Conservation (phyloP, 78 protist genomes). For the Dictyostelium citrinum region DNA sequence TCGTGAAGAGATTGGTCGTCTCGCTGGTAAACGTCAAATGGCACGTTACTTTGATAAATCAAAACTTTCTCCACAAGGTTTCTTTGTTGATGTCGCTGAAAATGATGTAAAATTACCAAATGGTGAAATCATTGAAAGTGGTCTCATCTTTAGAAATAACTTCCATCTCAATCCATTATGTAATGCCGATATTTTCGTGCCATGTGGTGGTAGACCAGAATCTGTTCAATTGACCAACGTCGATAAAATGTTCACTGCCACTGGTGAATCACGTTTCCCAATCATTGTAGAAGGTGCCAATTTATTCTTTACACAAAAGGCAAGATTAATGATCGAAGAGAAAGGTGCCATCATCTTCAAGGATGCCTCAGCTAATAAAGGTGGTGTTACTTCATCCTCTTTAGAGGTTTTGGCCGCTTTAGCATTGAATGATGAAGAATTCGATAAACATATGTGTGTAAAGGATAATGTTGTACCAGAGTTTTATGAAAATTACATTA, state of each 20-base stretch:
- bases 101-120: slow-evolving; percentile 55
- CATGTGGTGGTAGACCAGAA: slow-evolving; percentile 96
- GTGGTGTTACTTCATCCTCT: slow-evolving; percentile 94
- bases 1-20: slow-evolving; percentile 47
- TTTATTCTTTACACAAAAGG: slow-evolving; percentile 91
- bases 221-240: slow-evolving; percentile 86
- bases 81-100: slow-evolving; percentile 75
- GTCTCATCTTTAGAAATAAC: slow-evolving; percentile 85
- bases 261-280: slow-evolving; percentile 71
- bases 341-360: slow-evolving; percentile 90
- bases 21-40: slow-evolving; percentile 81
- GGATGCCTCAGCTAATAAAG: slow-evolving; percentile 93
- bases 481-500: slow-evolving; percentile 83
- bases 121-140: slow-evolving; percentile 80
- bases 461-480: slow-evolving; percentile 67
- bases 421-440: slow-evolving; percentile 84
- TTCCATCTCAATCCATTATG: slow-evolving; percentile 85
- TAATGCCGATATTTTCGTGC: slow-evolving; percentile 87
- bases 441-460: slow-evolving; percentile 77
- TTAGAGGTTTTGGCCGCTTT: slow-evolving; percentile 91
- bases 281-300: slow-evolving; percentile 96
- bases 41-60: slow-evolving; percentile 66
- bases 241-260: background rate
- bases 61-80: slow-evolving; percentile 18
- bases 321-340: slow-evolving; percentile 88